Evolutionary conservation across 345 rosid genomes (phyloP).

Genomic region (Salix exigua): DNA sequence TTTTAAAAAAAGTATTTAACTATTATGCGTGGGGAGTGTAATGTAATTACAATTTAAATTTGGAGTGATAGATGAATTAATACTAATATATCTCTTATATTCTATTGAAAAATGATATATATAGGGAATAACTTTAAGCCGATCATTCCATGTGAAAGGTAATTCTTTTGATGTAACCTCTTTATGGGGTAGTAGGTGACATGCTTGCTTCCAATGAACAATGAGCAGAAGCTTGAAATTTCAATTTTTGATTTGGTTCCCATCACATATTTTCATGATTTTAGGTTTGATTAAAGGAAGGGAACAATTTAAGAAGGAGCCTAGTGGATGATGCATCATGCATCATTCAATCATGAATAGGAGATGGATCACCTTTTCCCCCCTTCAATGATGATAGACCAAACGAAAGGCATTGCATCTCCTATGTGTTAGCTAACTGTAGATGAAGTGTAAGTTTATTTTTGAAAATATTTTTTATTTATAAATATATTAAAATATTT

Average conservation of each 20-base stretch:
- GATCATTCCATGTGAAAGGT: too few relatives aligned
- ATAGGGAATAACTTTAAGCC: background rate
- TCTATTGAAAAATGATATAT: too few relatives aligned
- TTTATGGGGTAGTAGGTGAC: background rate
- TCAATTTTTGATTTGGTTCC: background rate
- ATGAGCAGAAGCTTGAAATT: background rate
- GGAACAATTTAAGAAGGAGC: background rate
- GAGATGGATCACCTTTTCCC: background rate
- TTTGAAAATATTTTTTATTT: too few relatives aligned
- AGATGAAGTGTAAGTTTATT: too few relatives aligned
- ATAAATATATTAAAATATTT: too few relatives aligned
- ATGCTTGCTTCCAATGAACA: background rate
- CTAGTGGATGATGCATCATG: background rate
- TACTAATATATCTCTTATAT: too few relatives aligned
- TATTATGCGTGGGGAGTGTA: too few relatives aligned
- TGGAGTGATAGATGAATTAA: too few relatives aligned
- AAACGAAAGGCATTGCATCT: too few relatives aligned
- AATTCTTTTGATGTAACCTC: background rate
- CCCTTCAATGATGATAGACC: too few relatives aligned
- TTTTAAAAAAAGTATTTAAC: too few relatives aligned
- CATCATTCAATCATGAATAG: background rate
- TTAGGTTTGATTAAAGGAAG: background rate
- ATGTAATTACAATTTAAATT: too few relatives aligned
- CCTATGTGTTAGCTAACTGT: background rate
- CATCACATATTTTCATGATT: background rate